Base-by-base conservation (phyloP, 129 eudicot species). In the Centella asiatica region DNA sequence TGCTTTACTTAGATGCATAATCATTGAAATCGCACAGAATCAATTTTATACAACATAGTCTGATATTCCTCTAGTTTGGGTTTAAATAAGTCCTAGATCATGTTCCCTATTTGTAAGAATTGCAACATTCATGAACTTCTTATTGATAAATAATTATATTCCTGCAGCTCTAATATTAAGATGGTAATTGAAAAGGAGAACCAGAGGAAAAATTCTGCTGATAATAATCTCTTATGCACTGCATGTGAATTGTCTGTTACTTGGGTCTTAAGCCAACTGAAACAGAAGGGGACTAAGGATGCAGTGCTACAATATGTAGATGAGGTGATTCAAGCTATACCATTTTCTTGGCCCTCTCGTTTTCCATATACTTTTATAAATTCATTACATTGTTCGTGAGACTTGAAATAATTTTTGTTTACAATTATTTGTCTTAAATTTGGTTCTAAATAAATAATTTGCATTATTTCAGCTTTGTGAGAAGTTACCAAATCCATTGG, bases 401-500 rank as follows among this genome's bases (percentile, higher is more conserved):
- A 12, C 22, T 12, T 60, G 26, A 17, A 6, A 7, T 37, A 44
- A n/a, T 25, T n/a, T 1, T 6, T 4, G 14, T 60, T 7, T 4
- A 19, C 28, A 32, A 22, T 14, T 18, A 22, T 13, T 20, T 65
- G 6, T 29, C 4, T 19, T 64, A 12, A 32, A 29, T 47, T 44
- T 27, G 33, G 50, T 27, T 52, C 15, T 31, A 32, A 31, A 23
- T 56, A 56, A 17, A 7, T 65, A 2, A 34, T 64, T 12, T 19
- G 14, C 19, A 4, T 45, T 62, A 59, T 19, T 31, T 71, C 76
- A 92, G 99, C 95, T 93, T 10, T 93, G 99, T 72, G 85, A 85
- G 66, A 76, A 73, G 62, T 61, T 93, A 55, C 99, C 99, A 24
- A 85, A 92, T 70, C 99, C 99, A 29, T 77, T 77, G 66, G 96